Evolutionary conservation across 2,329 filamentous ascomycete genomes (phyloP), one percentile per base, ranked within the genome.

Genomic region (Colletotrichum melonis): DNA sequence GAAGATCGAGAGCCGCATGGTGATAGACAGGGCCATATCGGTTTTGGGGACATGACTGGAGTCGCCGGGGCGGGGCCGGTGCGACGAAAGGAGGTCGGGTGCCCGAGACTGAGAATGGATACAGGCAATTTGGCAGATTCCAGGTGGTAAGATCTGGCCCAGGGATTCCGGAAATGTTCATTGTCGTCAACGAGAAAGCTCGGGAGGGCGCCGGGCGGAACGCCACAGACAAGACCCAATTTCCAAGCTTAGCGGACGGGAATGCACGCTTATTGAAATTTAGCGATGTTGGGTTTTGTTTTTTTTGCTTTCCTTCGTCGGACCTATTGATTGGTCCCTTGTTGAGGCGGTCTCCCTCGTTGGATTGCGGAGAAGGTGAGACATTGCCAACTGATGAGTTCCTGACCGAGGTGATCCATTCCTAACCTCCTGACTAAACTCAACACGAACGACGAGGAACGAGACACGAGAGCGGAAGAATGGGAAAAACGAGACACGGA

Each of bases 351-450:
- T 52, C 71, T 65, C 71, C 62, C 62, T 73, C 67, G 56, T 66
- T 73, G 71, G 67, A 71, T 66, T 71, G 71, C 56, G 71, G 71
- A 65, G 67, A 70, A 58, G 38, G 60, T 73, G 67, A 73, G 71
- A 73, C 71, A 73, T 8, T 58, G 56, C 49, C 22, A 63, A 42
- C 49, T 60, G 49, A n/a, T 26, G 66, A 73, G 59, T 49, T 69
- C 66, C 55, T 49, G 30, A n/a, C 32, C 28, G 26, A 60, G 67
- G 62, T 46, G 71, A 73, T 73, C 71, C 67, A 73, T 73, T 71
- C 71, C 65, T 73, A 28, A 71, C 67, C 56, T 64, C 67, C 56
- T 57, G 56, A 55, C 56, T 55, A 62, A 65, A 38, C 46, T 9
- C 19, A 66, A 56, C 19, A 49, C 12, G 32, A 57, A 30, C 60